Evolutionary conservation across 306 rosid species (phyloP).

Genomic region (Cicer cuneatum): DNA sequence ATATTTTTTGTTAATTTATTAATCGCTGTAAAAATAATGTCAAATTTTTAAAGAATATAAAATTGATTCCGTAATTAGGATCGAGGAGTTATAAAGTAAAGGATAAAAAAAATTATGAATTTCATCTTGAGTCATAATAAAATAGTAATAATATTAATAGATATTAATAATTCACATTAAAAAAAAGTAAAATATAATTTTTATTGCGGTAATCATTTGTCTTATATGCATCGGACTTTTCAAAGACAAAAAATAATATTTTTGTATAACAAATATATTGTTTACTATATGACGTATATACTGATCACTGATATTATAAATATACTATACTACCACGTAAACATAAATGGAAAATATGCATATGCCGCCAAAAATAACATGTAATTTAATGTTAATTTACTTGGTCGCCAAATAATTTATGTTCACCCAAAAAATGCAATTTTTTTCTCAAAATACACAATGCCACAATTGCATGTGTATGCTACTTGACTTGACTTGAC

Average conservation of each 20-base stretch:
- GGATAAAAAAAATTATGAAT: too few species aligned
- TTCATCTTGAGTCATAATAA: too few species aligned
- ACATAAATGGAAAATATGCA: too few species aligned
- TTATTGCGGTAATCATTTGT: background rate
- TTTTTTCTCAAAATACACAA: background rate
- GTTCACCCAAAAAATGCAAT: background rate
- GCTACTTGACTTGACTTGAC: conserved; percentile 1
- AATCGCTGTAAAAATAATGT: background rate
- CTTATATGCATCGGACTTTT: background rate
- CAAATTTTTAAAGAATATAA: background rate
- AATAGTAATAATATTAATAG: too few species aligned
- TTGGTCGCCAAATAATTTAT: background rate
- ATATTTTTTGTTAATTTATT: background rate
- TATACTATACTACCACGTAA: too few species aligned
- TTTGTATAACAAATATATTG: background rate
- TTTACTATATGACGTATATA: too few species aligned
- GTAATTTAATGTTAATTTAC: background rate
- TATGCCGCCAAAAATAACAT: background rate
- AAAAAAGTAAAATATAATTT: too few species aligned
- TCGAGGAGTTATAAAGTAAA: too few species aligned
- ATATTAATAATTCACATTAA: too few species aligned
- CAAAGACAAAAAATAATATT: background rate
- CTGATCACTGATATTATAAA: too few species aligned
- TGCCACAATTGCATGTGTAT: background rate
- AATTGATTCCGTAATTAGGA: too few species aligned